These are phyloP conservation scores for Somion occarium DNA, from an alignment of 1,284 basidiomycete species.

Conservation along the genomic window DNA sequence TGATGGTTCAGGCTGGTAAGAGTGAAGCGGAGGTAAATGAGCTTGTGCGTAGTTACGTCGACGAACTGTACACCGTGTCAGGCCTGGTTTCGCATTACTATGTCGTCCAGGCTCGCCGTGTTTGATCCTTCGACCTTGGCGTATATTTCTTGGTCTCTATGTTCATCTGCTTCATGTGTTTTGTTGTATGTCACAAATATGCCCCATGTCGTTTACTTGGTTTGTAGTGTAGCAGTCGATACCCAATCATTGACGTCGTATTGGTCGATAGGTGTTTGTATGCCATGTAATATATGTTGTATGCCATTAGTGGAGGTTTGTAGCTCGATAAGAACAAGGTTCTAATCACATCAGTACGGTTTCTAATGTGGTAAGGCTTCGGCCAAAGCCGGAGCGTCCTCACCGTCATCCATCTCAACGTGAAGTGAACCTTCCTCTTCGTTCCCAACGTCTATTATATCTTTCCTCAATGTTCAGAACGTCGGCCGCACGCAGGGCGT, in stretches of 20 bases:
- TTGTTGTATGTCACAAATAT: too few species aligned
- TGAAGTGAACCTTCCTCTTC: constrained; percentile 13
- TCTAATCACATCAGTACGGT: too few species aligned
- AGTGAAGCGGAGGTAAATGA: constrained; percentile 30
- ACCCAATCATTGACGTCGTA: background rate
- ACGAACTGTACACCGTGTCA: constrained; percentile 35
- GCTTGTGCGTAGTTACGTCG: constrained; percentile 34
- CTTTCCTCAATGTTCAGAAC: constrained; percentile 49
- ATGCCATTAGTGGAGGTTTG: background rate
- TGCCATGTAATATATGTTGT: background rate
- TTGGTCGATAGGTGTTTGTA: background rate
- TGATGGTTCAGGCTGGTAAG: constrained; percentile 35
- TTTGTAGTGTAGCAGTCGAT: background rate
- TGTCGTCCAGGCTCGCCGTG: constrained; percentile 28
- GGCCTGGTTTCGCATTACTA: constrained; percentile 40
- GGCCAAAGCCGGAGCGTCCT: constrained; percentile 9
- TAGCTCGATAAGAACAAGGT: background rate
- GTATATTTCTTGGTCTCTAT: background rate
- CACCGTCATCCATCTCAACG: background rate
- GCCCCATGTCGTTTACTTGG: background rate
- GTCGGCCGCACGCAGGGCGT: constrained; percentile 49
- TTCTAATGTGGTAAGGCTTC: too few species aligned
- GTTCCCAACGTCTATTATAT: constrained; percentile 6
- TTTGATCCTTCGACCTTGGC: background rate
- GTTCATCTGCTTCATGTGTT: background rate